Conservation (phyloP, 179 eudicot species). For the Vitellaria paradoxa region DNA sequence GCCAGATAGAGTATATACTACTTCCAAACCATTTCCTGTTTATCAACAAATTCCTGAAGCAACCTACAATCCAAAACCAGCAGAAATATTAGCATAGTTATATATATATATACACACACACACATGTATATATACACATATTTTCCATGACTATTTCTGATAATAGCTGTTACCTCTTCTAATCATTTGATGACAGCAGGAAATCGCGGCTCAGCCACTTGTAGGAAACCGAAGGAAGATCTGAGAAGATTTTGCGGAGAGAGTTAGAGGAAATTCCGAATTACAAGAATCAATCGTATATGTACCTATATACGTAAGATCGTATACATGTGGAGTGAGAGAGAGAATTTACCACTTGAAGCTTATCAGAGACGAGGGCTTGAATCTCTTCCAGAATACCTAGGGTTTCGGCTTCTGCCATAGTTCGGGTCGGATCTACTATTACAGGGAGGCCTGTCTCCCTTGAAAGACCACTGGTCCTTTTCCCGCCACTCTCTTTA, state of each 20-base stretch:
- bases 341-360: conserved; percentile 68
- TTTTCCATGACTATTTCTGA: neutral
- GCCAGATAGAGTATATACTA: conserved; percentile 72
- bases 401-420: conserved; percentile 54
- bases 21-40: conserved; percentile 56
- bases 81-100: neutral
- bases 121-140: too few species aligned
- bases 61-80: conserved; percentile 41
- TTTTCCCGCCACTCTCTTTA: conserved; percentile 16
- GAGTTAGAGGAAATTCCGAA: neutral
- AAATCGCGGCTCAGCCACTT: conserved; percentile 97
- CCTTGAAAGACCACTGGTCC: neutral
- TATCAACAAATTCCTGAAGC: conserved; percentile 79
- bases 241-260: neutral
- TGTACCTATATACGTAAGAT: too few species aligned
- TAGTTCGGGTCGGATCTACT: too few species aligned
- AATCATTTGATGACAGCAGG: conserved; percentile 76
- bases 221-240: conserved; percentile 67
- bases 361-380: conserved; percentile 71
- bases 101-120: neutral
- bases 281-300: too few species aligned
- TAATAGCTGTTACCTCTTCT: conserved; percentile 57
- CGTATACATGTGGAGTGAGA: neutral
- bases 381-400: conserved; percentile 75
- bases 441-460: too few species aligned